Evolutionary conservation across 179 eudicot species (phyloP), one percentile per base, ranked within the genome.

Genomic region (Gypsophila paniculata): DNA sequence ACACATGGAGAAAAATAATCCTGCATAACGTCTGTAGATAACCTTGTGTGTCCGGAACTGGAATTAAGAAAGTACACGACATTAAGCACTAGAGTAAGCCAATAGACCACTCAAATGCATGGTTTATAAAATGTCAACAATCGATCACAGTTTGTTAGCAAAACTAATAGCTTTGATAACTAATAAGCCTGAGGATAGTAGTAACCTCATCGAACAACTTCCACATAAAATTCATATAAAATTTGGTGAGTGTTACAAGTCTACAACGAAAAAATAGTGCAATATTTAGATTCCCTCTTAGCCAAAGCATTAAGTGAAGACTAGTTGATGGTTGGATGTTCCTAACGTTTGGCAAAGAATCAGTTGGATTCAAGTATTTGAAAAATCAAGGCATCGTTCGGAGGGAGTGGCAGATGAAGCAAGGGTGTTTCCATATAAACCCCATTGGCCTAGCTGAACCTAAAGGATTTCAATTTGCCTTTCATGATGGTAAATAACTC

Each of bases 11-110:
- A 94, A 91, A 81, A 91, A 93, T 57, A 93, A 76, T 72, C 98
- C 98, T 66, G 97, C 98, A 82, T 93, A 93, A 71, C 96, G 78
- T 80, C 99, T 84, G 86, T 94, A 94, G 83, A 91, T 89, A 71
- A 91, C 90, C 85, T 94, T 94, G 88, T 91, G 96, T 22, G 96
- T 89, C 2, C 96, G 89, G 69, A 94, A 94, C 97, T 94, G 92
- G 82, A 89, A 74, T 61, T 42, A 51, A 58, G 59, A 12, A 51
- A 25, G 6, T 14, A 55, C 34, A 58, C 21, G 15, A 42, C 7
- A 9, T 38, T 53, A 65, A 65, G 53, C 19, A 44, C 54, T 22
- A 65, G 54, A 42, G 19, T 65, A 14, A 21, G 34, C 54, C 69
- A 26, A 57, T 14, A 32, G 17, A 2, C 3, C 22, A 65, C 44